Conservation (phyloP, 352 stramenopile species). For the Phytophthora pini region DNA sequence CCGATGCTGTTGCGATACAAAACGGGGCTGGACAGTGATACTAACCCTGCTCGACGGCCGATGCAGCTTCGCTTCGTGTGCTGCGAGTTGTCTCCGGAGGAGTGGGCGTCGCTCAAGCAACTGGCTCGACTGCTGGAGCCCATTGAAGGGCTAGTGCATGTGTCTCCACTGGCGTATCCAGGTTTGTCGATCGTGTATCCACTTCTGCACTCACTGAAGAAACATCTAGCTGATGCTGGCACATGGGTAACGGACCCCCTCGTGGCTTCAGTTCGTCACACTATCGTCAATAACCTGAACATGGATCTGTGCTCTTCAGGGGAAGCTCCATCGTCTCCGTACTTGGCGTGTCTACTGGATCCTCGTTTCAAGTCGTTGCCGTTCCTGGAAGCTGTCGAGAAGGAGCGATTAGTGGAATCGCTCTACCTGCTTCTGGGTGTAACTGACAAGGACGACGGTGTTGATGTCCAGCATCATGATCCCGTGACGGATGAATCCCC, state of each 20-base stretch:
- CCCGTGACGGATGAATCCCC: conserved; percentile 15
- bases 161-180: conserved; percentile 70
- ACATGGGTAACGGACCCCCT: conserved; percentile 71
- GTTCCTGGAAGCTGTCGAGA: conserved; percentile 64
- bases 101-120: conserved; percentile 77
- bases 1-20: conserved; percentile 78
- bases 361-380: conserved; percentile 78
- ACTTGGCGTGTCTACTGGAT: conserved; percentile 74
- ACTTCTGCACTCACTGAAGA: conserved; percentile 73
- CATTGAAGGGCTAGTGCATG: conserved; percentile 71
- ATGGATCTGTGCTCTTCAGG: conserved; percentile 63
- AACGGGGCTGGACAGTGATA: conserved; percentile 76
- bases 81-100: conserved; percentile 70
- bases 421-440: conserved; percentile 59
- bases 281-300: conserved; percentile 57
- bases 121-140: conserved; percentile 68
- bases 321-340: conserved; percentile 57
- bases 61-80: conserved; percentile 86
- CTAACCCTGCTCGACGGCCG: conserved; percentile 65
- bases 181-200: conserved; percentile 75
- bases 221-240: conserved; percentile 68
- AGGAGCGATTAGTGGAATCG: conserved; percentile 58
- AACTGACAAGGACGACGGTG: conserved; percentile 42
- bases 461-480: conserved; percentile 25
- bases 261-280: conserved; percentile 63